Percentiles rank a stretch among this genome's conserved stretches.
phyloP scores from a whole-genome alignment of 768 basidiomycete genomes.

The Leucogyrophana mollusca region DNA sequence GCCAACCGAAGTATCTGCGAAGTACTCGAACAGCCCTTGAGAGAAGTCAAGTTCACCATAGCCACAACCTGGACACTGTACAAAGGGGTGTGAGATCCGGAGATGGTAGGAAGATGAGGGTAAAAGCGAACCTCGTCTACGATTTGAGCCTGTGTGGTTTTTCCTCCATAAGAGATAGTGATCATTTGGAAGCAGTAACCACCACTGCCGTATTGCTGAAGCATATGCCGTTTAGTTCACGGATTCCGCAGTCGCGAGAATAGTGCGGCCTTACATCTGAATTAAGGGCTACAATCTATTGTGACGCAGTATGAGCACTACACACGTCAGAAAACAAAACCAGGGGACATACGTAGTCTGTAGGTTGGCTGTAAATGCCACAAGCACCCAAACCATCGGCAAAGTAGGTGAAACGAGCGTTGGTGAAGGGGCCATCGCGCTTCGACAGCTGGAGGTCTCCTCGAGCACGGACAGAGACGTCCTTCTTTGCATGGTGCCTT shows the following conservation, averaged over 20 bases:
- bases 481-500: conserved; percentile 3
- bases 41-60: conserved; percentile 62
- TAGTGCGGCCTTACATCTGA: conserved; percentile 22
- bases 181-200: conserved; percentile 57
- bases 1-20: conserved; percentile 42
- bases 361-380: conserved; percentile 22
- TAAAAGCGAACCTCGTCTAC: conserved; percentile 51
- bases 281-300: conserved; percentile 47
- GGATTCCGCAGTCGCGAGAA: conserved; percentile 16
- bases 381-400: conserved; percentile 36
- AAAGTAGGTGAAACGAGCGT: conserved; percentile 24
- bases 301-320: conserved; percentile 1
- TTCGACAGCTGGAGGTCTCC: conserved; percentile 5
- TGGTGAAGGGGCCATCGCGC: conserved; percentile 3
- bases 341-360: conserved; percentile 22
- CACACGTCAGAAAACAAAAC: background rate
- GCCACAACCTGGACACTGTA: conserved; percentile 64
- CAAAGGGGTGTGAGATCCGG: background rate
- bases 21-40: conserved; percentile 54
- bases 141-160: conserved; percentile 52
- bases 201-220: conserved; percentile 51
- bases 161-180: conserved; percentile 58
- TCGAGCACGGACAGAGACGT: conserved; percentile 2
- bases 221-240: conserved; percentile 17
- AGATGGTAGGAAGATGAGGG: background rate